Base-by-base conservation (phyloP, 371 early-diverging fungal genomes). In the Lichtheimia ornata region DNA sequence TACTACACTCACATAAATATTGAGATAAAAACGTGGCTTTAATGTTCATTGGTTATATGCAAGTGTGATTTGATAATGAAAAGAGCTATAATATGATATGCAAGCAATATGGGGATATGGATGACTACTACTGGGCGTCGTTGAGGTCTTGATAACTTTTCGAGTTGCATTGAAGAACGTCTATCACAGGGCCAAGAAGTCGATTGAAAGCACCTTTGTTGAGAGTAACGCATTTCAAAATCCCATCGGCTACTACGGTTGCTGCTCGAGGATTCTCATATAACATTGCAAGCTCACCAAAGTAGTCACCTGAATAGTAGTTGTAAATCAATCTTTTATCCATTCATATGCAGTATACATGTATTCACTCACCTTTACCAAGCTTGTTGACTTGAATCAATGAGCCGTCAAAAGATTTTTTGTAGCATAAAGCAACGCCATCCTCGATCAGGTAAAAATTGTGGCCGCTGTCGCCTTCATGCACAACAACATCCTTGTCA, bases 121-220 rank as follows among this genome's bases (percentile, higher is more conserved):
- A 35, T 35, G 35, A 35, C 11, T 22, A 22, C 22, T 22, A 22
- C 22, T 35, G 9, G 35, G 9, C 35, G 0, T 35, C 2, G 11
- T 11, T 11, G n/a, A 68, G 57, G 49, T 65, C 72, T 56, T 69
- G 65, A 71, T 96, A 95, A 72, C 92, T 91, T 60, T 77, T 85
- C 25, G 90, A 87, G 73, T 96, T 94, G 56, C 97, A 84, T 71
- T 94, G 89, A 64, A 97, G 82, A 53, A 95, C 93, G 65, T 95
- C 94, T 63, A 92, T 88, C 40, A 94, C 88, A 11, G 97, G 96
- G 5, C 98, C 97, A 9, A 98, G 82, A 51, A 98, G 79, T 41
- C 98, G 86, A 44, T 88, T 90, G 71, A 98, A 98, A 9, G 96
- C 94, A 59, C 89, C 85, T 74, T 94, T 94, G 62, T 92, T 91